Conservation (phyloP, 768 basidiomycete genomes). For the Lyophyllum atratum region DNA sequence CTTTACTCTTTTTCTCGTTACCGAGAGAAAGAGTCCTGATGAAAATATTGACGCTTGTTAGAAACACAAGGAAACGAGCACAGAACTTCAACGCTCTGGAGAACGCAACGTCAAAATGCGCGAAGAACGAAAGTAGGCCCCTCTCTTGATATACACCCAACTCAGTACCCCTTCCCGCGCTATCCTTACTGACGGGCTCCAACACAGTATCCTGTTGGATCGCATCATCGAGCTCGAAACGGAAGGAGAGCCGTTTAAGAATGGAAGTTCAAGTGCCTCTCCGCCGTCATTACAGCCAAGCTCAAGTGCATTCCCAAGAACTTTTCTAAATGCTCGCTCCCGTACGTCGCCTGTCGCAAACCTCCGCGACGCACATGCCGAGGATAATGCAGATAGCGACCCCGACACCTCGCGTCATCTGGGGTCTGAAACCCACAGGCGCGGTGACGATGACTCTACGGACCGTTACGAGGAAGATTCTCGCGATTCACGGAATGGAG, state of each 20-base stretch:
- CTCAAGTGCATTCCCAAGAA: constrained; percentile 51
- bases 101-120: constrained; percentile 64
- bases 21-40: constrained; percentile 28
- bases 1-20: constrained; percentile 25
- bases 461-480: constrained; percentile 48
- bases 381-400: constrained; percentile 46
- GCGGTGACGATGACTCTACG: constrained; percentile 42
- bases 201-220: constrained; percentile 52
- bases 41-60: constrained; percentile 33
- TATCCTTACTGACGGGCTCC: background rate
- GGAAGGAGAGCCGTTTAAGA: constrained; percentile 32
- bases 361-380: constrained; percentile 48
- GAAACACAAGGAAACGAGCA: constrained; percentile 61
- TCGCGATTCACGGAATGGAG: constrained; percentile 36
- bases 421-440: constrained; percentile 45
- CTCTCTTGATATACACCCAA: background rate
- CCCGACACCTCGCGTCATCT: constrained; percentile 49
- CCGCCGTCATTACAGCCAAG: constrained; percentile 34
- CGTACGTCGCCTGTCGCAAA: constrained; percentile 48
- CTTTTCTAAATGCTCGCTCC: constrained; percentile 42
- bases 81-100: constrained; percentile 59
- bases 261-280: constrained; percentile 20
- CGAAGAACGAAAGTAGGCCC: constrained; percentile 62
- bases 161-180: background rate
- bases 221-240: constrained; percentile 64